Evolutionary conservation across 164 flowering plant genomes (phyloP), one percentile per base, ranked within the genome.

Genomic region (Hamamelis virginiana): DNA sequence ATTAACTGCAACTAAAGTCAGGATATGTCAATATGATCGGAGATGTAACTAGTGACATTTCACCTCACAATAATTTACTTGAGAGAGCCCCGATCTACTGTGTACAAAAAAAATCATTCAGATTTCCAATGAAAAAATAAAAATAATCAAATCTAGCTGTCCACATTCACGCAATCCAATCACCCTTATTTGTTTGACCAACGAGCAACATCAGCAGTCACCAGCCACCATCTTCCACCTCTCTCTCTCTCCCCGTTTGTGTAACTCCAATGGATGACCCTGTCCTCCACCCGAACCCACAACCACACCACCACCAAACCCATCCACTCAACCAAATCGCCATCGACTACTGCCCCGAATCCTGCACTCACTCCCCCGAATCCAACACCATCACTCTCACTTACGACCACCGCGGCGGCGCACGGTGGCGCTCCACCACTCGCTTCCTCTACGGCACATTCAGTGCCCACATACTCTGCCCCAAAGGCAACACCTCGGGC

Each of bases 401-500:
- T 22, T 84, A 66, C 65, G 87, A 86, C 45, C 65, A 73, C 55
- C 80, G 84, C 56, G 91, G 91, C 52, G 91, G 91, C 1, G 76
- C 91, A 3, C 69, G 87, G 71, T 87, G 88, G 84, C 76, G 87
- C 55, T 76, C 83, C 69, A 72, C 75, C 69, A 73, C 78, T 0
- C 78, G 80, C 19, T 84, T 74, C 66, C 80, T 56, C 14, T 78
- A 70, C 52, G 86, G 89, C 44, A 80, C 80, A 13, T 85, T 87
- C 67, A 68, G 79, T 55, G 74, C 88, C 67, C 72, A 27, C 28
- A 87, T 85, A 56, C 69, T 74, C 62, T 85, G 88, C 75, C 88
- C 86, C 21, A 63, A 68, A 18, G 90, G 90, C 10, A 83, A 86
- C 65, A 86, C 88, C 12, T 80, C 80, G n/a, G 90, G 90, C 56